Conservation (phyloP, 1,284 basidiomycete genomes). For the Vanrija humicola region DNA sequence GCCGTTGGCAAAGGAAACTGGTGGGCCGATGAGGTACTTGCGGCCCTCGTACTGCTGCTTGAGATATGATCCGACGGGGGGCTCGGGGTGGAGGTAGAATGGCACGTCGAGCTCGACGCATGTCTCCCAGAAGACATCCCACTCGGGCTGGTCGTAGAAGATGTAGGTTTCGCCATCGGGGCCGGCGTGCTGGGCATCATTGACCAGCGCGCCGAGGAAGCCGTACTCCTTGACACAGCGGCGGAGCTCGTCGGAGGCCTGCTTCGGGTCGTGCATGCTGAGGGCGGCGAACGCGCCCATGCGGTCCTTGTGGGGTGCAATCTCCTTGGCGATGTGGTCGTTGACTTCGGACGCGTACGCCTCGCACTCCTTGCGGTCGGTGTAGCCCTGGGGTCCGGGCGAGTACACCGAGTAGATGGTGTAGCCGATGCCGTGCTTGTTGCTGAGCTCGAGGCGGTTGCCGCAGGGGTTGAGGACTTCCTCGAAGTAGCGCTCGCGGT, state of each 20-base stretch:
- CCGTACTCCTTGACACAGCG: constrained; percentile 37
- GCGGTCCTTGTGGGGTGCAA: constrained; percentile 31
- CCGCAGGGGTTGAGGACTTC: constrained; percentile 21
- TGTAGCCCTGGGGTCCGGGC: constrained; percentile 16
- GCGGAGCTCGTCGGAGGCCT: constrained; percentile 35
- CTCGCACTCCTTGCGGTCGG: constrained; percentile 18
- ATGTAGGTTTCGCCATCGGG: constrained; percentile 22
- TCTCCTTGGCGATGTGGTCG: constrained; percentile 27
- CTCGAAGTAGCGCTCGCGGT: constrained; percentile 23
- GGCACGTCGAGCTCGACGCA: constrained; percentile 41
- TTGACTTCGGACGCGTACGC: constrained; percentile 17
- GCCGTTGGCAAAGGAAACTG: constrained; percentile 41
- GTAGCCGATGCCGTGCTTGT: constrained; percentile 25
- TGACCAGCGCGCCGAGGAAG: constrained; percentile 30
- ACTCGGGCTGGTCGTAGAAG: constrained; percentile 33
- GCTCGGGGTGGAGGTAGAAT: constrained; percentile 45
- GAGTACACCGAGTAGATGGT: constrained; percentile 22
- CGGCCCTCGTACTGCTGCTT: constrained; percentile 38
- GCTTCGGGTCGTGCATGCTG: constrained; percentile 42
- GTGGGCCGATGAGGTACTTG: constrained; percentile 40
- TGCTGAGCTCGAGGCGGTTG: constrained; percentile 18
- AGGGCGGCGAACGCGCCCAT: constrained; percentile 43
- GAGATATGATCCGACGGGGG: constrained; percentile 37
- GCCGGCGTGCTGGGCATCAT: constrained; percentile 30
- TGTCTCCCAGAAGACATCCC: constrained; percentile 37